Conservation (phyloP, 2,329 filamentous ascomycete genomes). For the Fusarium burgessii region DNA sequence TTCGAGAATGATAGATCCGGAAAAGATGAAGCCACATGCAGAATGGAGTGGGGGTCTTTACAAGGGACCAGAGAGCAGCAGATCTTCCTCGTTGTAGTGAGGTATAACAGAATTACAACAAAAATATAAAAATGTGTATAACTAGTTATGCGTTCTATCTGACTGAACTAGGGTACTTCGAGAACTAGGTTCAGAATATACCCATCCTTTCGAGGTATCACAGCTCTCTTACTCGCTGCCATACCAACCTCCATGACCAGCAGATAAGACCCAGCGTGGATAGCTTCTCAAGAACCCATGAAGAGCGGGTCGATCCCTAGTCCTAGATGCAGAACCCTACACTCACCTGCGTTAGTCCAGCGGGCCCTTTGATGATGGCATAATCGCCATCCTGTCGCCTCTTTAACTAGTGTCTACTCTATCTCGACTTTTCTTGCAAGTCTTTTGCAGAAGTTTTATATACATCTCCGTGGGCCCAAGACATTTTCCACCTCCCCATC, state of each 20-base stretch:
- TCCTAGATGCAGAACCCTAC: slow-evolving; percentile 27
- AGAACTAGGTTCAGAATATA: slow-evolving; percentile 9
- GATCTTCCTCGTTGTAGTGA: not conserved
- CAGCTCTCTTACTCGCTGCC: slow-evolving; percentile 10
- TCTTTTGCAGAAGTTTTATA: slow-evolving; percentile 12
- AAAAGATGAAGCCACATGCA: slow-evolving; percentile 20
- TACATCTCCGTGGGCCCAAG: slow-evolving; percentile 6
- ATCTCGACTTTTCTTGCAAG: slow-evolving; percentile 35
- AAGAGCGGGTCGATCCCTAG: slow-evolving; percentile 41
- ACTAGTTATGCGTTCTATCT: not conserved
- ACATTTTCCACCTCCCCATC: not conserved
- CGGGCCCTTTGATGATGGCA: slow-evolving; percentile 45
- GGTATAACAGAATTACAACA: not conserved
- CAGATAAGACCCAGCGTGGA: slow-evolving; percentile 23
- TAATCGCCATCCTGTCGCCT: slow-evolving; percentile 30
- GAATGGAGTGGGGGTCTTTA: slow-evolving; percentile 15
- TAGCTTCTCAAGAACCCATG: slow-evolving; percentile 23
- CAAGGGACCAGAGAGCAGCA: not conserved
- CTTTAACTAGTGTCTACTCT: slow-evolving; percentile 21
- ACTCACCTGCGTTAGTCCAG: slow-evolving; percentile 42
- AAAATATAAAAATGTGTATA: not conserved
- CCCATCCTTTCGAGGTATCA: slow-evolving; percentile 11
- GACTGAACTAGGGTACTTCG: not conserved
- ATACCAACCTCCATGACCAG: slow-evolving; percentile 25
- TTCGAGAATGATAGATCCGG: not conserved